Conservation (phyloP, 2,329 filamentous ascomycete species). For the Davidsoniella eucalypti region DNA sequence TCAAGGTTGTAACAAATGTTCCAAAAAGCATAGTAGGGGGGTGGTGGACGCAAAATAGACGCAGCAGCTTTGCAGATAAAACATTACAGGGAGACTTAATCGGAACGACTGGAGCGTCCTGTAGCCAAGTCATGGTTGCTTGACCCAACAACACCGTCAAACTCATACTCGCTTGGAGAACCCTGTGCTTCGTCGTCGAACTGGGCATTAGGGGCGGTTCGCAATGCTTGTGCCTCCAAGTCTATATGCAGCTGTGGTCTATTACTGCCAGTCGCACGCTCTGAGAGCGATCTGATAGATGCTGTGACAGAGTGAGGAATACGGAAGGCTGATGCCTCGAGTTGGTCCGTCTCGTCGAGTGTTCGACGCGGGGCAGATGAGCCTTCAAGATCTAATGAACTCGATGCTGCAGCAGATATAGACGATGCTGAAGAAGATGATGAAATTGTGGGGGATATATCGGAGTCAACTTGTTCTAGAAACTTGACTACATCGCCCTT, state of each 20-base stretch:
- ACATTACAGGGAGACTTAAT: too few species aligned
- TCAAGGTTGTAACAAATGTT: background rate
- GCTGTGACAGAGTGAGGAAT: constrained; percentile 1
- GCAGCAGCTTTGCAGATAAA: too few species aligned
- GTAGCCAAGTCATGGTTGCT: too few species aligned
- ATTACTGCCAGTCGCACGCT: background rate
- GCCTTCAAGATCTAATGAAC: too few species aligned
- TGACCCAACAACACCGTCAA: too few species aligned
- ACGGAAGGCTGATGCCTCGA: constrained; percentile 5
- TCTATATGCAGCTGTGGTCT: background rate
- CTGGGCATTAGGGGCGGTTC: background rate
- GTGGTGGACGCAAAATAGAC: too few species aligned
- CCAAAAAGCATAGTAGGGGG: too few species aligned
- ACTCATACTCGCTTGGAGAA: too few species aligned
- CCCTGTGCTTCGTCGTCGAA: background rate
- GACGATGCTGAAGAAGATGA: background rate
- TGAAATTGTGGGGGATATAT: background rate
- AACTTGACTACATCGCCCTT: constrained; percentile 85
- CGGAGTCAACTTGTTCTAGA: constrained; percentile 23
- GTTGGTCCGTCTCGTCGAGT: background rate
- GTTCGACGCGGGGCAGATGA: background rate
- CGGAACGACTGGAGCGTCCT: too few species aligned
- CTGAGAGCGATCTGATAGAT: background rate
- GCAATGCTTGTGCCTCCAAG: background rate
- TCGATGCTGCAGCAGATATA: too few species aligned